phyloP scores from a whole-genome alignment of 306 rosid genomes.

The Sicyos baderoa region DNA sequence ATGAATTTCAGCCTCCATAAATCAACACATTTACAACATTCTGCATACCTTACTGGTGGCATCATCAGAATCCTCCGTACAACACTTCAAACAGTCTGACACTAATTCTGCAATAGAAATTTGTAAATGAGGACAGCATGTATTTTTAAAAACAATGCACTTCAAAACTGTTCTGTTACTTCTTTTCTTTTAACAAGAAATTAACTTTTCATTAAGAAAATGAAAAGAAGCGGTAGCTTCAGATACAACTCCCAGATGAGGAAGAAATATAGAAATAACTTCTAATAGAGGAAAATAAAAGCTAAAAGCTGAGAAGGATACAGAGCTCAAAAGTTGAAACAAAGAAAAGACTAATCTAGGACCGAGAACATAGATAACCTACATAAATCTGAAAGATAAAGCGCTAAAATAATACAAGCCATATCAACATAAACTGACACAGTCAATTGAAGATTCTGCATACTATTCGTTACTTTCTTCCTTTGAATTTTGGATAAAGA shows the following conservation, averaged over 20 bases:
- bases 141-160: neutral
- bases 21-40: neutral
- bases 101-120: slow-evolving; percentile 57
- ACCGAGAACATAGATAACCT: no score
- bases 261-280: no score
- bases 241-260: no score
- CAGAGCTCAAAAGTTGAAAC: no score
- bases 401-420: no score
- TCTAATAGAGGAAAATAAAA: no score
- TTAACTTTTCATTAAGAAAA: no score
- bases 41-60: slow-evolving; percentile 59
- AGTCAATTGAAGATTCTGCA: neutral
- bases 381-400: no score
- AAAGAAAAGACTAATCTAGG: no score
- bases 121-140: neutral
- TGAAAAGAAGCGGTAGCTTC: no score
- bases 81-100: slow-evolving; percentile 70
- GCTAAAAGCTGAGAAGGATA: no score
- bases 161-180: neutral
- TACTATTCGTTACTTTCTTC: neutral
- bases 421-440: neutral
- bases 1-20: slow-evolving; percentile 10
- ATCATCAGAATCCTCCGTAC: slow-evolving; percentile 76
- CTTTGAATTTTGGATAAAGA: neutral
- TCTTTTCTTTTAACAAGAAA: neutral